These are phyloP conservation scores for Lipomyces sp. DNA, from an alignment of 805 yeast genomes.

Conservation along the genomic window DNA sequence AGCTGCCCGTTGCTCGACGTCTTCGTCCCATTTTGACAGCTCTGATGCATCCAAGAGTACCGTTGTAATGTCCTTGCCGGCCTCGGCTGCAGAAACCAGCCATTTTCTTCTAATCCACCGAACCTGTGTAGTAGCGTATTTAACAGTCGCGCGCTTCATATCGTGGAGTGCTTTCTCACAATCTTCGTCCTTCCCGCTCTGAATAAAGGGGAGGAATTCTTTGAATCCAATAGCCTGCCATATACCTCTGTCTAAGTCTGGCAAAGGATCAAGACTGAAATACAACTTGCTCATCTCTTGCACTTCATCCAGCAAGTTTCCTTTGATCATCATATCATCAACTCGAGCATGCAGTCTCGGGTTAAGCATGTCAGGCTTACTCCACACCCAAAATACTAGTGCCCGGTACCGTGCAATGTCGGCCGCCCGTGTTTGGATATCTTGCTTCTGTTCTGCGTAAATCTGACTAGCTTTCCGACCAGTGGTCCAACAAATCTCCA, in stretches of 20 bases:
- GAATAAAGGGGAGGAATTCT: constrained; percentile 78
- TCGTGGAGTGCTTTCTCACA: constrained; percentile 59
- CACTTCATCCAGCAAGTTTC: constrained; percentile 70
- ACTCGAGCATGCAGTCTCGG: constrained; percentile 76
- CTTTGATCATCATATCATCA: constrained; percentile 75
- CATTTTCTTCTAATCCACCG: constrained; percentile 85
- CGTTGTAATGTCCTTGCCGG: constrained; percentile 54
- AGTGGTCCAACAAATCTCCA: constrained; percentile 75
- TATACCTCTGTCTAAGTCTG: constrained; percentile 71
- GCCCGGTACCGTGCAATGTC: constrained; percentile 37
- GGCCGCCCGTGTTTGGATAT: neutral
- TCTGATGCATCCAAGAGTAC: constrained; percentile 80
- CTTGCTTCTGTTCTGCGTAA: constrained; percentile 63
- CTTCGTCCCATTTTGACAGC: constrained; percentile 60
- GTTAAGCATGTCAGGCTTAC: constrained; percentile 62
- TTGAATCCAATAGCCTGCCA: constrained; percentile 96
- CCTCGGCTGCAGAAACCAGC: constrained; percentile 53
- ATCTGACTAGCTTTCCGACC: constrained; percentile 71
- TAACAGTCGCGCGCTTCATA: constrained; percentile 84
- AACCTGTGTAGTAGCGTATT: constrained; percentile 84
- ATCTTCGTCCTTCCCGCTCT: constrained; percentile 38
- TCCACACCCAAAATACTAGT: constrained; percentile 80
- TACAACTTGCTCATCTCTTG: constrained; percentile 57
- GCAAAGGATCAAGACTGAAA: constrained; percentile 42
- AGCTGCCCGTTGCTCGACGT: constrained; percentile 62